These are phyloP conservation scores for Astrothelium subdiscretum DNA, from an alignment of 495 filamentous ascomycete species.

Conservation along the genomic window DNA sequence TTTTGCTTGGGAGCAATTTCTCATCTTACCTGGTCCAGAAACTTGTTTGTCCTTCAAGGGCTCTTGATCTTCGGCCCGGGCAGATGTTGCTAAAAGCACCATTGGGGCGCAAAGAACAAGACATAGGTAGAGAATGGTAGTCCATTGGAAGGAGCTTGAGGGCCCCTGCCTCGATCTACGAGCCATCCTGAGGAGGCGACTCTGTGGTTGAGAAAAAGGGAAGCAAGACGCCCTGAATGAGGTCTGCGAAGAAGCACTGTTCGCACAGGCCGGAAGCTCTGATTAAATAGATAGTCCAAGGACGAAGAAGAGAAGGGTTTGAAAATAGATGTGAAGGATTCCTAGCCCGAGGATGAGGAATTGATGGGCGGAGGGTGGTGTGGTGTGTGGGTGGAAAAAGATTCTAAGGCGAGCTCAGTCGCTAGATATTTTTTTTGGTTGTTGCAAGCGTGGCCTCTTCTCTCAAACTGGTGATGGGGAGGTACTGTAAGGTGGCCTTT, in stretches of 20 bases:
- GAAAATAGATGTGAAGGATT: neutral
- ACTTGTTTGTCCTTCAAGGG: conserved; percentile 62
- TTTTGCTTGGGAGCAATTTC: neutral
- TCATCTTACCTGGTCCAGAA: conserved; percentile 36
- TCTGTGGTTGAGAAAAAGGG: neutral
- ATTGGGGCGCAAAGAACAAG: conserved; percentile 65
- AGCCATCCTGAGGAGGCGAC: conserved; percentile 17
- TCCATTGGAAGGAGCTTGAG: conserved; percentile 42
- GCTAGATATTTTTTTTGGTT: conserved; percentile 1
- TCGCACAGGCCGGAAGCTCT: neutral
- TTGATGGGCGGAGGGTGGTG: neutral
- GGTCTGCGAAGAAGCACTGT: neutral
- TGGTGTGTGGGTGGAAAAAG: neutral
- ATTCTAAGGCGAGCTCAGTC: neutral
- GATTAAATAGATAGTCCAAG: neutral
- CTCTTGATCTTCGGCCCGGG: conserved; percentile 59
- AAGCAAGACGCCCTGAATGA: neutral
- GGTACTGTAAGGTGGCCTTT: conserved; percentile 3
- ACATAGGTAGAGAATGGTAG: conserved; percentile 72
- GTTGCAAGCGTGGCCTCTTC: conserved; percentile 2
- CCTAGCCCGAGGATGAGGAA: neutral
- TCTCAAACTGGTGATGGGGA: neutral
- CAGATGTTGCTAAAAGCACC: conserved; percentile 58
- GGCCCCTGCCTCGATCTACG: conserved; percentile 18
- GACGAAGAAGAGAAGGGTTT: neutral